These are phyloP conservation scores for Pyrenophora graminea DNA, from an alignment of 2,329 filamentous ascomycete genomes.

Conservation along the genomic window DNA sequence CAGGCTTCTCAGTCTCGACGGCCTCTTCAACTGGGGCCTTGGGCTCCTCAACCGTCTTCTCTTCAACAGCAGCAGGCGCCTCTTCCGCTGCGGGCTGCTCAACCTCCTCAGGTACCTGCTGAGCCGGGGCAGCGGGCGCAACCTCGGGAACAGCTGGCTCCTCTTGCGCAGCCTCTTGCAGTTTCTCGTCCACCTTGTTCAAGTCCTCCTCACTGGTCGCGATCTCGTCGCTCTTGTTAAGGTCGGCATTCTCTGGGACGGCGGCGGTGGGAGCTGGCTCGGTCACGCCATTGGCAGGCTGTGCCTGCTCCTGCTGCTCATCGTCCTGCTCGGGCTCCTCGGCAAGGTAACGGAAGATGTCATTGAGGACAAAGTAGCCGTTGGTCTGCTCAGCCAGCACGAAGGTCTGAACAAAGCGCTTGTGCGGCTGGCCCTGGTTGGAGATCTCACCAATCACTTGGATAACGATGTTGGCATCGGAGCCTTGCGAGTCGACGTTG, in stretches of 20 bases:
- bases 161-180: conserved; percentile 63
- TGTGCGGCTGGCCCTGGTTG: conserved; percentile 86
- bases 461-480: conserved; percentile 91
- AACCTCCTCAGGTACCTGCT: conserved; percentile 40
- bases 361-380: conserved; percentile 97
- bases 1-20: conserved; percentile 62
- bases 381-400: conserved; percentile 94
- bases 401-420: conserved; percentile 97
- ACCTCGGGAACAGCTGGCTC: conserved; percentile 32
- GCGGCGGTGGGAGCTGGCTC: conserved; percentile 48
- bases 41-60: conserved; percentile 40
- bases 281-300: conserved; percentile 44
- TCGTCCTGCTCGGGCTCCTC: conserved; percentile 76
- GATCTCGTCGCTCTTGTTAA: conserved; percentile 43
- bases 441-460: conserved; percentile 98
- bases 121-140: conserved; percentile 44
- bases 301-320: conserved; percentile 44
- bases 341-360: conserved; percentile 92
- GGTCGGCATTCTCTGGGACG: conserved; percentile 35
- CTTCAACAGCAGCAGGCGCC: conserved; percentile 45
- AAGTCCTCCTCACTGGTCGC: conserved; percentile 52
- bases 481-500: conserved; percentile 96
- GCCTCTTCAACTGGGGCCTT: conserved; percentile 40
- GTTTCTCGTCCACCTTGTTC: conserved; percentile 69
- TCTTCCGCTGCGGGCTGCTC: conserved; percentile 48